Conservation (phyloP, 1,284 basidiomycete genomes). For the Cryptococcus sp. region DNA sequence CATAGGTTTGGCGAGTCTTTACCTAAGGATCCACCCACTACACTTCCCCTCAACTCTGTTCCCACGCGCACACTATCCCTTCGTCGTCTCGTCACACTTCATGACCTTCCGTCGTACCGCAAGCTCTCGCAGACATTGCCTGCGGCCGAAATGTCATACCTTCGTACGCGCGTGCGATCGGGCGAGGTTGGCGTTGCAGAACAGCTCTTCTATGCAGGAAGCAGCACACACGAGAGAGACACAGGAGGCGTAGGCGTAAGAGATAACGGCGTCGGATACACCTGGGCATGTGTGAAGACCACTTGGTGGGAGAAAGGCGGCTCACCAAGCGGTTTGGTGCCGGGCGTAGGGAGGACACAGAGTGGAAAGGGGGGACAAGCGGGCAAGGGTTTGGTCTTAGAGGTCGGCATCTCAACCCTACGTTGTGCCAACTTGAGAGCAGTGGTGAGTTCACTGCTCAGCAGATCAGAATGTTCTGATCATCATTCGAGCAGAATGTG, state of each 20-base stretch:
- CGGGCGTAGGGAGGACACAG: slow-evolving; percentile 43
- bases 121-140: slow-evolving; percentile 73
- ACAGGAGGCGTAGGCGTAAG: slow-evolving; percentile 34
- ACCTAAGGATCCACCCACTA: slow-evolving; percentile 46
- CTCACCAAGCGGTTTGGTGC: slow-evolving; percentile 47
- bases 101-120: slow-evolving; percentile 70
- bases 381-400: slow-evolving; percentile 62
- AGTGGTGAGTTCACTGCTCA: slow-evolving; percentile 52
- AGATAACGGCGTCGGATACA: slow-evolving; percentile 61
- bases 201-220: slow-evolving; percentile 68
- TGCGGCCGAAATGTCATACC: slow-evolving; percentile 67
- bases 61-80: slow-evolving; percentile 57
- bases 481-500: slow-evolving; percentile 58
- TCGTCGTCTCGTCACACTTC: slow-evolving; percentile 68
- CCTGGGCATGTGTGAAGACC: slow-evolving; percentile 63
- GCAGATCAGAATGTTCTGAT: background rate
- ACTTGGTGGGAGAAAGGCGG: slow-evolving; percentile 74
- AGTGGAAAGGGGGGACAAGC: slow-evolving; percentile 28
- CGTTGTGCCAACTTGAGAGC: slow-evolving; percentile 71
- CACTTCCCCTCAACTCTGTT: slow-evolving; percentile 48
- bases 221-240: slow-evolving; percentile 55
- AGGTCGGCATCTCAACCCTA: slow-evolving; percentile 78
- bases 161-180: slow-evolving; percentile 66
- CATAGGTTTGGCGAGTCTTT: slow-evolving; percentile 48
- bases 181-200: slow-evolving; percentile 70